Conservation (phyloP, 1,139 yeast species). For the Blastobotrys proliferans region DNA sequence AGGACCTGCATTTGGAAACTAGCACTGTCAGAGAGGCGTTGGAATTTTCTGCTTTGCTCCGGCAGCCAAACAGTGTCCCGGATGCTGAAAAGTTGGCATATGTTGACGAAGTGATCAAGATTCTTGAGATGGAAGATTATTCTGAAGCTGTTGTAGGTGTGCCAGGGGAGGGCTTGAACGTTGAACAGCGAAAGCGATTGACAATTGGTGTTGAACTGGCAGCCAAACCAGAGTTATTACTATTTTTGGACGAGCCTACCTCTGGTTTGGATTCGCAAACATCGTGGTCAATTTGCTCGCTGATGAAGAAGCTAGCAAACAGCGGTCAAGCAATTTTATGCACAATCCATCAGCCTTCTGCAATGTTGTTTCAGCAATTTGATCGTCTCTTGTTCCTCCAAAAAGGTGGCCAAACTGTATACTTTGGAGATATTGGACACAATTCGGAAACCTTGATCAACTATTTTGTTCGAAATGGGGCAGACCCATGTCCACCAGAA, state of each 20-base stretch:
- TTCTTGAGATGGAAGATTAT: conserved; percentile 53
- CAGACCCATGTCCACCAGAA: conserved; percentile 57
- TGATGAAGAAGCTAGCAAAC: conserved; percentile 69
- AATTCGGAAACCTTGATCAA: conserved; percentile 56
- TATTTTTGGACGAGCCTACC: conserved; percentile 89
- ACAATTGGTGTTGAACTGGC: conserved; percentile 86
- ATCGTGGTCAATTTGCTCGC: conserved; percentile 79
- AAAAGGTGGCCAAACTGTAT: conserved; percentile 73
- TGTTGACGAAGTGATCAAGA: conserved; percentile 51
- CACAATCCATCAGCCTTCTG: conserved; percentile 83
- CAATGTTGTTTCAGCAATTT: conserved; percentile 69
- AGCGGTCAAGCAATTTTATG: conserved; percentile 82
- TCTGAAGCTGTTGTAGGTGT: conserved; percentile 64
- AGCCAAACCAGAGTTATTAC: conserved; percentile 75
- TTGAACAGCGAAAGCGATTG: conserved; percentile 80
- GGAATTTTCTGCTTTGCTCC: conserved; percentile 53
- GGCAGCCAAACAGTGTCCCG: conserved; percentile 48
- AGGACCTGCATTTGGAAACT: conserved; percentile 54
- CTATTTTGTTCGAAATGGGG: conserved; percentile 69
- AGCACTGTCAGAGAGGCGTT: conserved; percentile 59
- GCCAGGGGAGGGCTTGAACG: conserved; percentile 70
- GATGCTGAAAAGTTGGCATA: conserved; percentile 47
- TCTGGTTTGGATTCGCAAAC: conserved; percentile 92
- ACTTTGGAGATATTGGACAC: conserved; percentile 74
- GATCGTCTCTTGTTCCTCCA: conserved; percentile 70